Evolutionary conservation across 352 stramenopile species (phyloP), one percentile per base, ranked within the genome.

Genomic region (Pythium guiyangense): DNA sequence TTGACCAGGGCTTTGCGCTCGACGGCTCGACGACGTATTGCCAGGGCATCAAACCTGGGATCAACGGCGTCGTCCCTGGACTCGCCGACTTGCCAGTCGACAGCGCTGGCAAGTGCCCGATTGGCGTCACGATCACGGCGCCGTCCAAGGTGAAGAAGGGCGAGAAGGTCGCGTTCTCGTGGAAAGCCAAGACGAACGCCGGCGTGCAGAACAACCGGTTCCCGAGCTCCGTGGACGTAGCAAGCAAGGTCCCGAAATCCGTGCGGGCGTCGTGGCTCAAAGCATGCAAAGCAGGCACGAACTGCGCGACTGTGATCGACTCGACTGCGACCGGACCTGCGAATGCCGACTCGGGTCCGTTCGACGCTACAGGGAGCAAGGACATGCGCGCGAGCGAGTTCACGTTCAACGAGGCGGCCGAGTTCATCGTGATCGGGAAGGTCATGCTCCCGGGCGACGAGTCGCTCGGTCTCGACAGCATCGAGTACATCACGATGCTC

Each of bases 21-120:
- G 78, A 92, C 51, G 79, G 82, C 37, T 31, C 60, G 5, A 86
- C 76, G 25, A 92, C 82, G 9, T 92, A 92, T 62, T 92, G 82
- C 63, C 73, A 89, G 69, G 82, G 79, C 53, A 55, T 84, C 20
- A 67, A 52, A 29, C 42, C 45, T 29, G 40, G 37, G 29, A 62
- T 51, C 10, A 20, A 49, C 12, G 64, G 63, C 27, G 67, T 65
- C 14, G 70, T 65, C 20, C 66, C 86, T 12, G 69, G 31, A 18
- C 86, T 90, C 60, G 56, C 73, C 50, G 59, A 75, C 25, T 57
- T 92, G 29, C 52, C 71, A 14, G 51, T 59, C 35, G 66, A 67
- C 64, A 92, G 74, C 54, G 62, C 70, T 18, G 72, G 76, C 9
- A 73, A 79, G 18, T 92, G 82, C 37, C 74, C 82, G 27, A 63